phyloP scores from a whole-genome alignment of 2,329 filamentous ascomycete genomes.

The Fusarium acutatum region DNA sequence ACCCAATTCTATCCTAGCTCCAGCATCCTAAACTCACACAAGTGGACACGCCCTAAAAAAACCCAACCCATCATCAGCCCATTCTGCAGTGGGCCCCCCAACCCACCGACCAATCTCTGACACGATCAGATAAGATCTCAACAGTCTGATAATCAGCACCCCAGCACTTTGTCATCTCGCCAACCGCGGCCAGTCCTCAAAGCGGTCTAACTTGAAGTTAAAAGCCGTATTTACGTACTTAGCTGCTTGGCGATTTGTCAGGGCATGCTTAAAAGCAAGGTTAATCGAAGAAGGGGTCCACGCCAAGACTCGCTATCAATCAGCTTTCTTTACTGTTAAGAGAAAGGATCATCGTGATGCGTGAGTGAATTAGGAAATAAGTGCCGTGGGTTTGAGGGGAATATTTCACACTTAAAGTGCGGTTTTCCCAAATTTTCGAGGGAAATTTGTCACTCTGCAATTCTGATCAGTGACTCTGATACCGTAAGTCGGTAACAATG shows the following conservation, averaged over 20 bases:
- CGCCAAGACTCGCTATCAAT: conserved; percentile 31
- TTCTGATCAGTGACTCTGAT: not conserved
- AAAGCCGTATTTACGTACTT: not conserved
- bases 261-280: not conserved
- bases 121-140: conserved; percentile 26
- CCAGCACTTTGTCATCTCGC: not conserved
- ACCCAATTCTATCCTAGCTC: not conserved
- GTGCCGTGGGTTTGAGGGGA: not conserved
- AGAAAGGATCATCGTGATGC: conserved; percentile 23
- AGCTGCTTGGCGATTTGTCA: conserved; percentile 6
- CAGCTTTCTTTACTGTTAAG: conserved; percentile 1
- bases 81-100: not conserved
- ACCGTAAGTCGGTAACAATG: not conserved
- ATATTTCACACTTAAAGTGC: not conserved
- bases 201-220: not conserved
- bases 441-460: not conserved
- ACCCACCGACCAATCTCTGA: not conserved
- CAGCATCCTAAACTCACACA: not conserved
- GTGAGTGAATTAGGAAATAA: conserved; percentile 16
- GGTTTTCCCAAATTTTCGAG: not conserved
- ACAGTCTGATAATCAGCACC: conserved; percentile 4
- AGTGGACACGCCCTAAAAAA: too few species aligned
- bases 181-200: not conserved
- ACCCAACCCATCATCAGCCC: not conserved
- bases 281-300: not conserved